Percentiles rank a stretch among this genome's conserved stretches.
Evolutionary conservation across 192 early-diverging fungal species (phyloP).

Genomic region (Mortierella alpina): DNA sequence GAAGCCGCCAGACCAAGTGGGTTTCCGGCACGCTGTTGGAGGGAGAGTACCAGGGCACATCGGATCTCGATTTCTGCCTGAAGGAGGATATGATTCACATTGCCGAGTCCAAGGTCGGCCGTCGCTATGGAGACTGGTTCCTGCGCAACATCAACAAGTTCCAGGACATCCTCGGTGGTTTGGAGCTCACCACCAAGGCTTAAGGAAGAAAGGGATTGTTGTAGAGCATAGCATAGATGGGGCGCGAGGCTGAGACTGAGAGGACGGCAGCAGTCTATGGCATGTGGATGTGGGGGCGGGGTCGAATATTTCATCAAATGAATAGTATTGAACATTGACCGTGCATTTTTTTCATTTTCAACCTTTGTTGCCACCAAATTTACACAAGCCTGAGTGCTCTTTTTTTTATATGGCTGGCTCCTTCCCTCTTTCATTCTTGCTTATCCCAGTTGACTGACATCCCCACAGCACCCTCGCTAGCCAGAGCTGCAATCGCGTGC

Average conservation of each 20-base stretch:
- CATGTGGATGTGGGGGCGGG: too few relatives aligned
- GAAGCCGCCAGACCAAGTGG: slow-evolving; percentile 91
- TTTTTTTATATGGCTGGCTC: not conserved
- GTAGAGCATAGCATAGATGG: not conserved
- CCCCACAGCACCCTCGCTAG: not conserved
- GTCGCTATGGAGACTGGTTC: slow-evolving; percentile 95
- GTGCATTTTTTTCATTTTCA: too few relatives aligned
- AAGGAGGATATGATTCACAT: slow-evolving; percentile 96
- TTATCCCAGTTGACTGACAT: not conserved
- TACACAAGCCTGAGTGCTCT: too few relatives aligned
- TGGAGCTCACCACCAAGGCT: slow-evolving; percentile 49
- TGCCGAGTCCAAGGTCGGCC: slow-evolving; percentile 92
- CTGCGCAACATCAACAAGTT: slow-evolving; percentile 95
- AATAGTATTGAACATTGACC: not conserved
- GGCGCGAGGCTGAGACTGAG: too few relatives aligned
- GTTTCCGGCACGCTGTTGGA: slow-evolving; percentile 81
- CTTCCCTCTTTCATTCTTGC: not conserved
- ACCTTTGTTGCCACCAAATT: too few relatives aligned
- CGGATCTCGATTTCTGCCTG: slow-evolving; percentile 93
- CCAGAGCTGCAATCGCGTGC: too few relatives aligned
- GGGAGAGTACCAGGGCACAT: slow-evolving; percentile 83
- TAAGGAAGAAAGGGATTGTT: not conserved
- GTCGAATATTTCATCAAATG: not conserved
- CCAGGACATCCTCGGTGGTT: slow-evolving; percentile 63
- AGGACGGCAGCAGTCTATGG: too few relatives aligned